Conservation (phyloP, 768 basidiomycete species). For the Leccinum barrowsii region DNA sequence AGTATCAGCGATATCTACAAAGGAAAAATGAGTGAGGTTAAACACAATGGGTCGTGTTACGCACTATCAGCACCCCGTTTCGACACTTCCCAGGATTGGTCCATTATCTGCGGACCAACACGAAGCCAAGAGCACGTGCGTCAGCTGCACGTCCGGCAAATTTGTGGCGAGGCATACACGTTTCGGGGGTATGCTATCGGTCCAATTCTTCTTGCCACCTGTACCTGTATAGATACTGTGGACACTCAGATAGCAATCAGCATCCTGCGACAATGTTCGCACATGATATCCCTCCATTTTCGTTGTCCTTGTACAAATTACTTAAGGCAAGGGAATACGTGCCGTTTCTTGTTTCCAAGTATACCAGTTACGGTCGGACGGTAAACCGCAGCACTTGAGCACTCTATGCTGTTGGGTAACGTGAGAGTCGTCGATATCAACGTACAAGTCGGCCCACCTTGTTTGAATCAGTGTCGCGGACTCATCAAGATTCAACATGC, state of each 20-base stretch:
- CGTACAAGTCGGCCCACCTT: no score
- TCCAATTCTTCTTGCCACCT: constrained; percentile 18
- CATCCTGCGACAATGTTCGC: background rate
- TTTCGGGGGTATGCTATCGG: constrained; percentile 10
- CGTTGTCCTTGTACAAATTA: constrained; percentile 19
- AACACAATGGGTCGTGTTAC: background rate
- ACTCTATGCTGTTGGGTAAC: constrained; percentile 1
- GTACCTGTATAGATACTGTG: constrained; percentile 29
- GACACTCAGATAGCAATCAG: background rate
- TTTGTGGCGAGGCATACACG: constrained; percentile 20
- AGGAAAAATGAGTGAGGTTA: background rate
- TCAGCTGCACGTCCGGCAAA: background rate
- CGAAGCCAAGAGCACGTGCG: constrained; percentile 5
- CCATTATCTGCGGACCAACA: constrained; percentile 19
- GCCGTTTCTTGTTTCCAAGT: constrained; percentile 13
- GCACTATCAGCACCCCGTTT: constrained; percentile 21
- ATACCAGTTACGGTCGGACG: constrained; percentile 16
- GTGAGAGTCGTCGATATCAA: background rate
- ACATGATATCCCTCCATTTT: constrained; percentile 28
- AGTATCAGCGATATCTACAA: constrained; percentile 20
- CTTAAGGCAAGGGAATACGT: constrained; percentile 21
- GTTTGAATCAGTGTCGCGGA: no score
- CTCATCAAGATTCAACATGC: no score
- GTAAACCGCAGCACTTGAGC: constrained; percentile 19
- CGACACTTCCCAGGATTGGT: constrained; percentile 20